Evolutionary conservation across 805 yeast genomes (phyloP).

Genomic region (Candida maris): DNA sequence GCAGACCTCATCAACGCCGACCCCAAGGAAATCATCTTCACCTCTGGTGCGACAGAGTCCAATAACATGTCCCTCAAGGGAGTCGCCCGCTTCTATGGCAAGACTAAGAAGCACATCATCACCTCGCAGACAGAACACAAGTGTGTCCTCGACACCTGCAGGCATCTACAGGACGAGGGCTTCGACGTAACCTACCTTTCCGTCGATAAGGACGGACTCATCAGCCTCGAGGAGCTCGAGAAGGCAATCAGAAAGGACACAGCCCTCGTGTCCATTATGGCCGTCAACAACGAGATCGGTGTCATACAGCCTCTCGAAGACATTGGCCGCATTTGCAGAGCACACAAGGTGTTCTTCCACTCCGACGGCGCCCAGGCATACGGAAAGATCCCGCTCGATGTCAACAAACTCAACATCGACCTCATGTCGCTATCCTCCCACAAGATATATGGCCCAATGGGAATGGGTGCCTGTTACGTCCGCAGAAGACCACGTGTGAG

Average conservation of each 20-base stretch:
- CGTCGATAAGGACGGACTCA: slow-evolving; percentile 75
- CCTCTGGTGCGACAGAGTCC: slow-evolving; percentile 97
- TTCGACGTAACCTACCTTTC: slow-evolving; percentile 92
- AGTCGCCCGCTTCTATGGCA: slow-evolving; percentile 87
- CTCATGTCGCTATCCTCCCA: slow-evolving; percentile 92
- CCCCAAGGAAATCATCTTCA: slow-evolving; percentile 93
- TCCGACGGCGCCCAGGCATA: slow-evolving; percentile 97
- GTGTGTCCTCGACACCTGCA: slow-evolving; percentile 95
- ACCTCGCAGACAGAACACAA: slow-evolving; percentile 98
- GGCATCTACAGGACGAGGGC: slow-evolving; percentile 94
- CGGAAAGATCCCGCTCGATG: slow-evolving; percentile 91
- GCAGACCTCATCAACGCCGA: slow-evolving; percentile 89
- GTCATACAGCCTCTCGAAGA: slow-evolving; percentile 95
- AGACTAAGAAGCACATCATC: slow-evolving; percentile 88
- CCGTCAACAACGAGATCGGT: slow-evolving; percentile 97
- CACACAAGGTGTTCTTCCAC: slow-evolving; percentile 90
- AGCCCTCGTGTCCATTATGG: slow-evolving; percentile 87
- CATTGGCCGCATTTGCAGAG: slow-evolving; percentile 83
- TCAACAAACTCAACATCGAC: slow-evolving; percentile 89
- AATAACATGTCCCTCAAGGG: slow-evolving; percentile 96
- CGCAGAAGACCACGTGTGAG: slow-evolving; percentile 98
- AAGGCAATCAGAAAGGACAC: slow-evolving; percentile 88
- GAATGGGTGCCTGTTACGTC: slow-evolving; percentile 91
- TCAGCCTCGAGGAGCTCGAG: slow-evolving; percentile 73
- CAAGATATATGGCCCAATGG: slow-evolving; percentile 97